A percentile compares a stretch with the other conserved stretches of the same genome.
These are phyloP conservation scores for Peniophora sp. DNA, from an alignment of 1,284 basidiomycete genomes.

Conservation along the genomic window DNA sequence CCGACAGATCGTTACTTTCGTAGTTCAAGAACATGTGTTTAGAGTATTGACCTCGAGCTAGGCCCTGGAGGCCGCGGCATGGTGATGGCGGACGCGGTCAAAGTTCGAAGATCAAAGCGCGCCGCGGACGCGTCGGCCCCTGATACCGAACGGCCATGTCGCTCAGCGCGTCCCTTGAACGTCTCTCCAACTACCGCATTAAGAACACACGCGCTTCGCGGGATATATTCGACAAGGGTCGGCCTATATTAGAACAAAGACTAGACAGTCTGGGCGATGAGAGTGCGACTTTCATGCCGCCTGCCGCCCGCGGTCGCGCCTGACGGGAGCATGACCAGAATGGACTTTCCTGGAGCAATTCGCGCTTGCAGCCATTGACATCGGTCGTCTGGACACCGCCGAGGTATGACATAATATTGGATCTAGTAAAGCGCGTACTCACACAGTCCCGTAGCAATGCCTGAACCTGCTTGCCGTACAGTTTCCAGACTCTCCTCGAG, in stretches of 20 bases:
- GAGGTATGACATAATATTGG: constrained; percentile 48
- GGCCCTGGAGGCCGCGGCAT: too few species aligned
- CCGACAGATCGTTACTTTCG: too few species aligned
- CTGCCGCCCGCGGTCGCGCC: neutral
- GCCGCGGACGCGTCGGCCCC: neutral
- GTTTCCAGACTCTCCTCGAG: constrained; percentile 80
- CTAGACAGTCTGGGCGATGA: constrained; percentile 52
- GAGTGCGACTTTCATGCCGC: constrained; percentile 25
- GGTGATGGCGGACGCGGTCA: neutral
- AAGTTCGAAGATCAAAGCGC: neutral
- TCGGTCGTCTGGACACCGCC: constrained; percentile 73
- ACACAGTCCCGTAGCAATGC: constrained; percentile 42
- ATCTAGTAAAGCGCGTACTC: constrained; percentile 5
- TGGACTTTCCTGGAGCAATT: constrained; percentile 90
- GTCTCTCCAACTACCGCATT: constrained; percentile 62
- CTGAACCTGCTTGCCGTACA: constrained; percentile 57
- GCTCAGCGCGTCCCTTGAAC: constrained; percentile 42
- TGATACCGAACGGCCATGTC: neutral
- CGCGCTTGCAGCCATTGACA: constrained; percentile 78
- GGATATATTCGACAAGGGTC: constrained; percentile 60
- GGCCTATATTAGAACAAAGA: constrained; percentile 44
- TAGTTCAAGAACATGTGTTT: too few species aligned
- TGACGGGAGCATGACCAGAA: constrained; percentile 33
- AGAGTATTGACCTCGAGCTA: too few species aligned
- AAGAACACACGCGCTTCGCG: constrained; percentile 64